A percentile compares a stretch with the other conserved stretches of the same genome.
phyloP scores from a whole-genome alignment of 2,329 filamentous ascomycete genomes.

The Zarea fungicola region DNA sequence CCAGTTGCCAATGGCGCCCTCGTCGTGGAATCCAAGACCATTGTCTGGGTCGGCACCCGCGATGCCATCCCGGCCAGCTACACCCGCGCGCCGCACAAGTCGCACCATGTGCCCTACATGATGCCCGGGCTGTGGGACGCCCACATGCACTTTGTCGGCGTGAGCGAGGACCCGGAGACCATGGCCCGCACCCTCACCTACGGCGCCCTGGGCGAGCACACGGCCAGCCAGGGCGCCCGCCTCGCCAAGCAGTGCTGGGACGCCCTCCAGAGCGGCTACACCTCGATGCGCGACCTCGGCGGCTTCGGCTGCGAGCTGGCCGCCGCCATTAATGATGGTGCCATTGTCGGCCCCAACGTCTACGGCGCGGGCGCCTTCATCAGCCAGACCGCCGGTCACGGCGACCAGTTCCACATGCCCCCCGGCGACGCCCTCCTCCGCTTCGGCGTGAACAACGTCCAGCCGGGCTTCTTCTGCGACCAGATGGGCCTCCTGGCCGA shows the following conservation, averaged over 20 bases:
- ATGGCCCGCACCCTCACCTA: slow-evolving; percentile 20
- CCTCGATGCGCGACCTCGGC: slow-evolving; percentile 43
- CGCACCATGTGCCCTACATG: slow-evolving; percentile 33
- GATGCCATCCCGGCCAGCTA: slow-evolving; percentile 25
- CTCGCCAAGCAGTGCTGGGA: slow-evolving; percentile 34
- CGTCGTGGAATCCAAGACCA: slow-evolving; percentile 31
- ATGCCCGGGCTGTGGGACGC: slow-evolving; percentile 51
- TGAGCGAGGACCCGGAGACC: slow-evolving; percentile 18
- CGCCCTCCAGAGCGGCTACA: slow-evolving; percentile 42
- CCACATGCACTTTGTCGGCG: slow-evolving; percentile 44
- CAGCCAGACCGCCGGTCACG: slow-evolving; percentile 45
- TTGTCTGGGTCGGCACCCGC: slow-evolving; percentile 33
- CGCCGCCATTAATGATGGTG: slow-evolving; percentile 37
- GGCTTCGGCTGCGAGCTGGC: slow-evolving; percentile 41
- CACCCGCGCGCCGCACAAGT: slow-evolving; percentile 21
- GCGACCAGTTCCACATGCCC: slow-evolving; percentile 32
- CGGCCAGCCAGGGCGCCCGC: slow-evolving; percentile 31
- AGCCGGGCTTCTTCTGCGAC: slow-evolving; percentile 26
- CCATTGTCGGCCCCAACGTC: slow-evolving; percentile 42
- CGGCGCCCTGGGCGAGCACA: slow-evolving; percentile 24
- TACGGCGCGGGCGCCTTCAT: slow-evolving; percentile 42
- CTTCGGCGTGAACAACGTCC: slow-evolving; percentile 26
- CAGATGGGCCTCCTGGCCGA: slow-evolving; percentile 27
- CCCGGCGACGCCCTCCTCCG: slow-evolving; percentile 30
- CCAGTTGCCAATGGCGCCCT: slow-evolving; percentile 29